Evolutionary conservation across 2,329 filamentous ascomycete species (phyloP).

Genomic region (Orbilia oligospora): DNA sequence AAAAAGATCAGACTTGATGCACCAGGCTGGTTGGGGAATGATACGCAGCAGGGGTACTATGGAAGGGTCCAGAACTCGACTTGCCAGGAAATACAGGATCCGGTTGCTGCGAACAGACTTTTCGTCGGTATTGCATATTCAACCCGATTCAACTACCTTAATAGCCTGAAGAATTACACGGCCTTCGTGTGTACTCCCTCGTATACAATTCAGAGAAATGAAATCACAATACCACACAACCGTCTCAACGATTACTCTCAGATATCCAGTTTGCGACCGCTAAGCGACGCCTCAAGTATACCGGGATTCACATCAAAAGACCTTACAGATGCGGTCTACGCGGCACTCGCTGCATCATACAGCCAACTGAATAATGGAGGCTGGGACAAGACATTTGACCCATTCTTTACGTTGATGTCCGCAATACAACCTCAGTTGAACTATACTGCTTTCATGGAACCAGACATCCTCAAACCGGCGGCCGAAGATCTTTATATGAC

Average conservation of each 20-base stretch:
- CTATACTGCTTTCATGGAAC: constrained; percentile 49
- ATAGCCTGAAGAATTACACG: constrained; percentile 51
- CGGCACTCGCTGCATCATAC: neutral
- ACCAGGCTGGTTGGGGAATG: constrained; percentile 41
- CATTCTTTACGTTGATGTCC: constrained; percentile 43
- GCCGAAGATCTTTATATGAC: constrained; percentile 40
- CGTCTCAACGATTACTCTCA: constrained; percentile 41
- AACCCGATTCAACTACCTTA: constrained; percentile 42
- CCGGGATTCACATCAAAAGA: constrained; percentile 38
- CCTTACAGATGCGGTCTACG: constrained; percentile 38
- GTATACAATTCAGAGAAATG: constrained; percentile 31
- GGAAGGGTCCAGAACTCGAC: constrained; percentile 52
- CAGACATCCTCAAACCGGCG: constrained; percentile 35
- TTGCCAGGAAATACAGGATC: constrained; percentile 48
- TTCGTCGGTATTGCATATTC: constrained; percentile 53
- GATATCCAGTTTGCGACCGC: constrained; percentile 27
- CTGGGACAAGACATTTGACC: constrained; percentile 42
- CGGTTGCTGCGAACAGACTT: constrained; percentile 22
- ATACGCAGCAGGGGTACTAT: constrained; percentile 44
- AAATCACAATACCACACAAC: constrained; percentile 30
- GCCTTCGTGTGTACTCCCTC: constrained; percentile 50
- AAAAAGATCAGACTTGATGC: constrained; percentile 45
- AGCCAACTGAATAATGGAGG: neutral
- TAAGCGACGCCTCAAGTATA: constrained; percentile 8
- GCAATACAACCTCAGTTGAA: constrained; percentile 28